Base-by-base conservation (phyloP, 2,329 filamentous ascomycete genomes). In the Cladobotryum mycophilum region DNA sequence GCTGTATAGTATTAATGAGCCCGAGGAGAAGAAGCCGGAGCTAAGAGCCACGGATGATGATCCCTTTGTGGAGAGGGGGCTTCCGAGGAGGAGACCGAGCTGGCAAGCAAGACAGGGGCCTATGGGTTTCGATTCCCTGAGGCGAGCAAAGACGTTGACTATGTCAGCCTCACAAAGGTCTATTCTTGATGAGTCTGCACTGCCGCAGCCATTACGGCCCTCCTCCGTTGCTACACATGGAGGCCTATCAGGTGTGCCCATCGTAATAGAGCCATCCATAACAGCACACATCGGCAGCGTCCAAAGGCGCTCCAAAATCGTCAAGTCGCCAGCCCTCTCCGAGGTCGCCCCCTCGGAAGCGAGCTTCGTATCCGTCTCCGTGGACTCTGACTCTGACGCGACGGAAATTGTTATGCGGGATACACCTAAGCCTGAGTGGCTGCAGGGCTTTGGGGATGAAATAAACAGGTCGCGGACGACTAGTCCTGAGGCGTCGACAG, bases 1-100 rank as follows among this genome's bases (percentile, higher is more conserved):
- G 0, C 61, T 82, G 5, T 80, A 80, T 55, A 81, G 78, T 52
- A 75, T 74, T 44, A 76, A 78, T 30, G 76, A 79, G 48, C 65
- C 68, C 1, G 70, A 74, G 8, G 69, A 72, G 6, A 64, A 64
- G 15, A 52, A 47, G 7, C 41, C 52, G 30, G 38, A 55, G 36
- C 38, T 11, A 34, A 49, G 17, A 47, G 41, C 48, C 36, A 48
- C 43, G n/a, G 43, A 47, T 2, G 51, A 60, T 18, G 68, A 70
- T 30, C 67, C 68, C 0, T 70, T 70, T 43, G 57, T 67, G 1
- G 66, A 66, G 18, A 38, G 40, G n/a, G 48, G 35, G 5, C 45
- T 33, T 1, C 43, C 42, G 0, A 46, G 18, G 18, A 36, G 43
- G 33, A 35, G 40, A 40, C 46, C 47, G 2, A 51, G 43, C 30